A percentile compares a stretch with the other conserved stretches of the same genome.
Evolutionary conservation across 2,329 filamentous ascomycete genomes (phyloP).

Genomic region (Curvularia hawaiiensis): DNA sequence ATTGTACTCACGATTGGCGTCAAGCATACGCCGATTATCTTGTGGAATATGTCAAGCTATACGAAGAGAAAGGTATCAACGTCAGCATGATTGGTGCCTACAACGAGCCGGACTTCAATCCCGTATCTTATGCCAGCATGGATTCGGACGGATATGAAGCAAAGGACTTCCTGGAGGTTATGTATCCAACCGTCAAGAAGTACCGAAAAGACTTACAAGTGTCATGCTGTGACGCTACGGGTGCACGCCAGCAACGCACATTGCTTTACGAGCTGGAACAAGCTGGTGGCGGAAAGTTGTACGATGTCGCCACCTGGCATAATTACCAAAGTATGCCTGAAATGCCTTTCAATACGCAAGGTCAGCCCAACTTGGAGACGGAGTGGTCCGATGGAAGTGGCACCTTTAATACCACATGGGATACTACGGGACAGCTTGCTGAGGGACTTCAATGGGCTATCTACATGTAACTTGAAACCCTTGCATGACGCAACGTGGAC

Average conservation of each 20-base stretch:
- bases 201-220: slow-evolving; percentile 42
- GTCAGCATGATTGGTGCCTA: slow-evolving; percentile 49
- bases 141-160: slow-evolving; percentile 52
- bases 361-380: slow-evolving; percentile 56
- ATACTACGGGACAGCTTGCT: slow-evolving; percentile 50
- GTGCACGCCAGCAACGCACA: slow-evolving; percentile 20
- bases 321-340: slow-evolving; percentile 49
- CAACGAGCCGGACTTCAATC: slow-evolving; percentile 51
- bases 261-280: slow-evolving; percentile 34
- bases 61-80: slow-evolving; percentile 45
- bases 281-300: slow-evolving; percentile 42
- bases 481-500: slow-evolving; percentile 25
- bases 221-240: slow-evolving; percentile 51
- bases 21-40: slow-evolving; percentile 55
- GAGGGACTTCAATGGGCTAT: slow-evolving; percentile 62
- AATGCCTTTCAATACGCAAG: slow-evolving; percentile 47
- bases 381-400: slow-evolving; percentile 54
- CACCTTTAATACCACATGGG: slow-evolving; percentile 49
- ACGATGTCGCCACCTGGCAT: slow-evolving; percentile 48
- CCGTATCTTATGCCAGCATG: slow-evolving; percentile 52
- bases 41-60: slow-evolving; percentile 52
- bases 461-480: slow-evolving; percentile 46
- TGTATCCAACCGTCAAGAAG: slow-evolving; percentile 46
- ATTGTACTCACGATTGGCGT: slow-evolving; percentile 52
- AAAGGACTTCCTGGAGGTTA: slow-evolving; percentile 55